Conservation (phyloP, 202 grass and related monocot species). For the Elaeis oleifera region DNA sequence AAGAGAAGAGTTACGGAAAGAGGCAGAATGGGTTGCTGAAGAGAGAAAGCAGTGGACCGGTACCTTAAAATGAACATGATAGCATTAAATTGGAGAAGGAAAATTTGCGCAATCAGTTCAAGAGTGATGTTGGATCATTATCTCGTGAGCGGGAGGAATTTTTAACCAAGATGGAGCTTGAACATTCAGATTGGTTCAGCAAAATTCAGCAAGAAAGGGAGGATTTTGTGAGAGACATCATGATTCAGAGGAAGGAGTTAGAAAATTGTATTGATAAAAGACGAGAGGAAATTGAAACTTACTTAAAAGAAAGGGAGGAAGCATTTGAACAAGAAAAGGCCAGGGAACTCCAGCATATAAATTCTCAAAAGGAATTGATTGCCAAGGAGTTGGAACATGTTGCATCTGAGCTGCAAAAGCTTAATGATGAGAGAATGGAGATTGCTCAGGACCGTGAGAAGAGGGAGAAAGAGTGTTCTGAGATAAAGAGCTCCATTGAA, state of each 20-base stretch:
- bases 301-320: slow-evolving; percentile 62
- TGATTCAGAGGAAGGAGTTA: slow-evolving; percentile 64
- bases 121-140: slow-evolving; percentile 55
- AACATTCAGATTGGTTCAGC: slow-evolving; percentile 65
- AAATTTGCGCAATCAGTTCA: slow-evolving; percentile 50
- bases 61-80: slow-evolving; percentile 57
- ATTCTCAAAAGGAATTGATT: slow-evolving; percentile 58
- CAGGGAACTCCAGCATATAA: slow-evolving; percentile 54
- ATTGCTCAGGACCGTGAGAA: slow-evolving; percentile 49
- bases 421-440: slow-evolving; percentile 76
- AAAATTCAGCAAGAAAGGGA: slow-evolving; percentile 66
- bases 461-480: slow-evolving; percentile 63
- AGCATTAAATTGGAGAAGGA: slow-evolving; percentile 73
- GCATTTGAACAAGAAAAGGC: slow-evolving; percentile 60
- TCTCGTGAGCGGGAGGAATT: slow-evolving; percentile 69
- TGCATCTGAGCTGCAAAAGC: slow-evolving; percentile 59
- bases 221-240: slow-evolving; percentile 60
- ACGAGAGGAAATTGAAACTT: slow-evolving; percentile 55
- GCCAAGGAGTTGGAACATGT: slow-evolving; percentile 54
- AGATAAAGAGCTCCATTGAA: slow-evolving; percentile 58
- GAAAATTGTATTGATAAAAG: slow-evolving; percentile 59
- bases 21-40: slow-evolving; percentile 48
- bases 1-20: slow-evolving; percentile 62
- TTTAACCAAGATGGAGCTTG: slow-evolving; percentile 57
- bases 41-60: slow-evolving; percentile 44